Percentiles rank a stretch among this genome's conserved stretches.
Conservation (phyloP, 2,329 filamentous ascomycete genomes). For the Scedosporium aurantiacum region DNA sequence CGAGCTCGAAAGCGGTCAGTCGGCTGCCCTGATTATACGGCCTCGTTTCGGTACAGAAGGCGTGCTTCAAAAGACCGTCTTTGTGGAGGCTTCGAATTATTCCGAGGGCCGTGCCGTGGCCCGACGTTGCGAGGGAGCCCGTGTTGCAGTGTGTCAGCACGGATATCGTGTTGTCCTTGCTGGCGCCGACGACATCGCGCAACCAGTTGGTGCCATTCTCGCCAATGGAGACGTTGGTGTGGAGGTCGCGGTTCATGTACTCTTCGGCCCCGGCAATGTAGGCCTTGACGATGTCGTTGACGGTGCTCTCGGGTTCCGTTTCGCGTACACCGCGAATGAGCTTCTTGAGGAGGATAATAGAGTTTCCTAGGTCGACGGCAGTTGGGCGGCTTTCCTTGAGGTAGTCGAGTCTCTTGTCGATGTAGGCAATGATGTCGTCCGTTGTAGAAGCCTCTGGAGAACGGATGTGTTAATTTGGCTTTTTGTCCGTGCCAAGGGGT, state of each 20-base stretch:
- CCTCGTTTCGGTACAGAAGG: conserved; percentile 92
- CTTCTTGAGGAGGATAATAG: conserved; percentile 66
- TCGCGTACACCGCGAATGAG: conserved; percentile 34
- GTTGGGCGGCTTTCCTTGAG: conserved; percentile 84
- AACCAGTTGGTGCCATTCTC: conserved; percentile 78
- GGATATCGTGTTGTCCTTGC: conserved; percentile 45
- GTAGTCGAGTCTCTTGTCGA: conserved; percentile 70
- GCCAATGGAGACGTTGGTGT: conserved; percentile 81
- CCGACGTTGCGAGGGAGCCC: conserved; percentile 88
- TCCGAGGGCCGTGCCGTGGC: conserved; percentile 91
- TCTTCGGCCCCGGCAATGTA: conserved; percentile 75
- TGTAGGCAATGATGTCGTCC: conserved; percentile 55
- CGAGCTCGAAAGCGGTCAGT: conserved; percentile 91
- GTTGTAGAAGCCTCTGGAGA: conserved; percentile 26
- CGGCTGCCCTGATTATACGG: conserved; percentile 97
- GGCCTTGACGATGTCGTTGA: conserved; percentile 47
- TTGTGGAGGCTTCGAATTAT: conserved; percentile 77
- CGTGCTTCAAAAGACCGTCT: conserved; percentile 58
- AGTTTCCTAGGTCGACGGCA: conserved; percentile 88
- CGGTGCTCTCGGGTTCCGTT: conserved; percentile 29
- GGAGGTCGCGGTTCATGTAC: conserved; percentile 77
- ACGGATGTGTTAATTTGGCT: conserved; percentile 15
- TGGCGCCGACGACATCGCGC: conserved; percentile 41
- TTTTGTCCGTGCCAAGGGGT: conserved; percentile 21
- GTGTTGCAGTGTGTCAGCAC: conserved; percentile 98